Evolutionary conservation across 164 flowering plant genomes (phyloP).

Genomic region (Echeveria elegans): DNA sequence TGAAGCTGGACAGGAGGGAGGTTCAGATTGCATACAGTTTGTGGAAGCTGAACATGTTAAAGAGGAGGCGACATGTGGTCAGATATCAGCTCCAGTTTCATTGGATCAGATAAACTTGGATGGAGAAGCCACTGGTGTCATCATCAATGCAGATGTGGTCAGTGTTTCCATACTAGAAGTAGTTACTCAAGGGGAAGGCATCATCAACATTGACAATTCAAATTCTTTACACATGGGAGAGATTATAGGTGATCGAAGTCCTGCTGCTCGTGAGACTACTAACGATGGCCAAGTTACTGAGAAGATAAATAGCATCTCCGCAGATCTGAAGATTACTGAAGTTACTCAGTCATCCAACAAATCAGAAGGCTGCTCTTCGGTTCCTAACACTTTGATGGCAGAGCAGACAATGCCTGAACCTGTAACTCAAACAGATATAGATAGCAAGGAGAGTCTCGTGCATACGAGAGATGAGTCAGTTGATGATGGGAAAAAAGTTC

Average conservation of each 20-base stretch:
- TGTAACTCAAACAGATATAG: background rate
- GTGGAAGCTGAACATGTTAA: background rate
- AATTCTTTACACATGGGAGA: background rate
- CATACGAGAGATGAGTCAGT: background rate
- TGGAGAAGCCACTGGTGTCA: background rate
- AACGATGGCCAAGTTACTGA: background rate
- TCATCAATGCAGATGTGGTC: no score
- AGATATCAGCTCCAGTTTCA: background rate
- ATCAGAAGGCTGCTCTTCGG: background rate
- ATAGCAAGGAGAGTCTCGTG: background rate
- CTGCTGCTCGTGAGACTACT: background rate
- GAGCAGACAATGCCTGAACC: background rate
- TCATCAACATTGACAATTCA: background rate
- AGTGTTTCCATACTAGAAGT: background rate
- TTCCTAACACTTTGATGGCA: background rate
- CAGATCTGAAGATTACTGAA: background rate
- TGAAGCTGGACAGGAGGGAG: background rate
- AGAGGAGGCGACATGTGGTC: background rate
- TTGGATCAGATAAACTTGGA: background rate
- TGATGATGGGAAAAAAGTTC: background rate
- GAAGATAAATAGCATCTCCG: background rate
- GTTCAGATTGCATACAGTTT: background rate
- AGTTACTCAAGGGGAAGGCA: background rate
- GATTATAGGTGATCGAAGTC: background rate
- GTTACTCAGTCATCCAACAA: background rate